phyloP scores from a whole-genome alignment of 176 grass and related monocot species.

The Eragrostis nindensis region DNA sequence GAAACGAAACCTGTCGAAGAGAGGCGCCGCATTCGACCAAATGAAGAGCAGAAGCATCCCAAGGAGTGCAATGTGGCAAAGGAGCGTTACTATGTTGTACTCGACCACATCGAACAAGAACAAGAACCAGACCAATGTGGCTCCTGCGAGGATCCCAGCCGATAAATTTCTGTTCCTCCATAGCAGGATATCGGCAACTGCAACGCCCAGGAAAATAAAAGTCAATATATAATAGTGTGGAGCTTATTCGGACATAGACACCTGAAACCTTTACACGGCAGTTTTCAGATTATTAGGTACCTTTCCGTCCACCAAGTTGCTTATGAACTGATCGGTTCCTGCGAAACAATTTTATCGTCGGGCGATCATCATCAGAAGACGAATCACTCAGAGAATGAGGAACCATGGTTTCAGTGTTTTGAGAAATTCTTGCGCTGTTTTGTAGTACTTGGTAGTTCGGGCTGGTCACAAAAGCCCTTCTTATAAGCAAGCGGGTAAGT shows the following conservation, averaged over 20 bases:
- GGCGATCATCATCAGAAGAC: conserved; percentile 47
- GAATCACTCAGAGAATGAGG: conserved; percentile 47
- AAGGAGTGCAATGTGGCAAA: conserved; percentile 73
- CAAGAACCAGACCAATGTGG: conserved; percentile 71
- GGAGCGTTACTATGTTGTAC: conserved; percentile 72
- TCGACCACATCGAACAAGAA: conserved; percentile 86
- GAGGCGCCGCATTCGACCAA: conserved; percentile 55
- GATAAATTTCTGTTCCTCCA: conserved; percentile 78
- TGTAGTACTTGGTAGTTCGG: background rate
- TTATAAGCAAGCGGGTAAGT: conserved; percentile 42
- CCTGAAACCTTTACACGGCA: background rate
- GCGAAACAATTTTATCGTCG: conserved; percentile 6
- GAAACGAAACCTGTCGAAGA: conserved; percentile 59
- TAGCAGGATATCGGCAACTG: conserved; percentile 84
- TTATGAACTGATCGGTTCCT: conserved; percentile 44
- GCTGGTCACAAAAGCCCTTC: conserved; percentile 5
- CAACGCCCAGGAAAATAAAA: background rate
- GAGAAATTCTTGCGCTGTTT: conserved; percentile 15
- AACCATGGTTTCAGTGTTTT: conserved; percentile 40
- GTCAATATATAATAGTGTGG: background rate
- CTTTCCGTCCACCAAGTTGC: conserved; percentile 58
- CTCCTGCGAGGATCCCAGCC: conserved; percentile 67
- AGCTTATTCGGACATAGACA: background rate
- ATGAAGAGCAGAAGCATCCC: conserved; percentile 77
- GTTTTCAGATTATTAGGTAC: conserved; percentile 27